Percentiles rank a stretch among this genome's conserved stretches.
Conservation (phyloP, 2,329 filamentous ascomycete genomes). For the Xylariaceae sp. region DNA sequence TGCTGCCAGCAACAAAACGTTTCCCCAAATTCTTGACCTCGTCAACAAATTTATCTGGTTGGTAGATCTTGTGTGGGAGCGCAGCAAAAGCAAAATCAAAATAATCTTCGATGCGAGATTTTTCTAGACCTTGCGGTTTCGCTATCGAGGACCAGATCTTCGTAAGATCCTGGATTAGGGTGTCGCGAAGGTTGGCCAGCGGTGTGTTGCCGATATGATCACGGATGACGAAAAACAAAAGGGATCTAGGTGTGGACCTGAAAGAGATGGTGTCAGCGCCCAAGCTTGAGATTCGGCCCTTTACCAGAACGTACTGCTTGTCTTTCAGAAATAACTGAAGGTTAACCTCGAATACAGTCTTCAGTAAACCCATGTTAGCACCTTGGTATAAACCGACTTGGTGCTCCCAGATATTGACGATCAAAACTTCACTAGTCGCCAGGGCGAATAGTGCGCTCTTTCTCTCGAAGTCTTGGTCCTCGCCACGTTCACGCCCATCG, state of each 20-base stretch:
- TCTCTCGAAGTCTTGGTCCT: constrained; percentile 98
- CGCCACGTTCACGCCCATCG: constrained; percentile 89
- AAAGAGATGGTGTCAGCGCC: constrained; percentile 17
- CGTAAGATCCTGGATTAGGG: constrained; percentile 81
- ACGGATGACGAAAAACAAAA: constrained; percentile 97
- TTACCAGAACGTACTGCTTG: constrained; percentile 63
- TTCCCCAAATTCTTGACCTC: constrained; percentile 76
- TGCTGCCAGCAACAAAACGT: constrained; percentile 78
- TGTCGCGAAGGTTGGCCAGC: constrained; percentile 82
- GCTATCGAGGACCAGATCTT: constrained; percentile 92
- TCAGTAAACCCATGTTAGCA: constrained; percentile 96
- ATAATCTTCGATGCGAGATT: constrained; percentile 89
- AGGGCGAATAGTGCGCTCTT: constrained; percentile 97
- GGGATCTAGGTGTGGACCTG: constrained; percentile 80
- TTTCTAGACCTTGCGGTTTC: constrained; percentile 84
- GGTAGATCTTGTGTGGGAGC: constrained; percentile 92
- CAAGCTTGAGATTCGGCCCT: not conserved
- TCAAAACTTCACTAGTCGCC: constrained; percentile 94
- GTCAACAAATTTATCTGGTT: constrained; percentile 81
- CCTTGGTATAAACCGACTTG: constrained; percentile 97
- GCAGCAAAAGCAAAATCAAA: constrained; percentile 98
- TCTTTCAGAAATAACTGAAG: constrained; percentile 95
- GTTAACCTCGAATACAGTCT: constrained; percentile 99
- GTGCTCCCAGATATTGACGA: constrained; percentile 99
- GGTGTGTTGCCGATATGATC: constrained; percentile 93